Conservation (phyloP, 2,329 filamentous ascomycete genomes). For the Leptographium flavum region DNA sequence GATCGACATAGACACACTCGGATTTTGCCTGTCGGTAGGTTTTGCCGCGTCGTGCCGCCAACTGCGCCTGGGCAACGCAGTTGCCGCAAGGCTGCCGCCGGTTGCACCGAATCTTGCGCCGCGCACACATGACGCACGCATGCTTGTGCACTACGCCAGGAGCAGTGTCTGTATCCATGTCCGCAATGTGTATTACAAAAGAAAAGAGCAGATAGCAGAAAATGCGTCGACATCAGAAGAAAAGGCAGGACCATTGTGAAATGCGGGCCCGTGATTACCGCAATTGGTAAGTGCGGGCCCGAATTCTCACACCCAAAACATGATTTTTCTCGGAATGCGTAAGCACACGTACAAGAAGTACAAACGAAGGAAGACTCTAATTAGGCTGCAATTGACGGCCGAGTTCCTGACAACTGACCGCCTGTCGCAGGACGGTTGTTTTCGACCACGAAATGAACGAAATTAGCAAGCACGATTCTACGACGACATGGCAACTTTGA, state of each 20-base stretch:
- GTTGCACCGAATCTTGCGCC: constrained; percentile 12
- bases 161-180: not conserved
- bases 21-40: not conserved
- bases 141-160: not conserved
- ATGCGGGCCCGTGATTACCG: constrained; percentile 3
- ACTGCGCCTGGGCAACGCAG: constrained; percentile 8
- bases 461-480: too few species aligned
- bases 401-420: too few species aligned
- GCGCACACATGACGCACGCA: constrained; percentile 9
- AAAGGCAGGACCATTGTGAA: not conserved
- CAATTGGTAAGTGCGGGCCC: not conserved
- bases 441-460: too few species aligned
- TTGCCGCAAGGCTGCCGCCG: constrained; percentile 9
- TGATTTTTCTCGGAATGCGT: too few species aligned
- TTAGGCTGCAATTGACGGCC: too few species aligned
- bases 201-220: not conserved
- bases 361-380: too few species aligned
- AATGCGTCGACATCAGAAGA: not conserved
- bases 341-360: too few species aligned
- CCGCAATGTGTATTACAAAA: too few species aligned
- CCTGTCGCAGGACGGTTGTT: too few species aligned
- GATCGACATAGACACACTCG: constrained; percentile 14
- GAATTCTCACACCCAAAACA: too few species aligned
- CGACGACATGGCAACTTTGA: too few species aligned
- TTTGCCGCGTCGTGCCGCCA: not conserved